Evolutionary conservation across 2,329 filamentous ascomycete genomes (phyloP).

Genomic region (Aspergillus novofumigatus): DNA sequence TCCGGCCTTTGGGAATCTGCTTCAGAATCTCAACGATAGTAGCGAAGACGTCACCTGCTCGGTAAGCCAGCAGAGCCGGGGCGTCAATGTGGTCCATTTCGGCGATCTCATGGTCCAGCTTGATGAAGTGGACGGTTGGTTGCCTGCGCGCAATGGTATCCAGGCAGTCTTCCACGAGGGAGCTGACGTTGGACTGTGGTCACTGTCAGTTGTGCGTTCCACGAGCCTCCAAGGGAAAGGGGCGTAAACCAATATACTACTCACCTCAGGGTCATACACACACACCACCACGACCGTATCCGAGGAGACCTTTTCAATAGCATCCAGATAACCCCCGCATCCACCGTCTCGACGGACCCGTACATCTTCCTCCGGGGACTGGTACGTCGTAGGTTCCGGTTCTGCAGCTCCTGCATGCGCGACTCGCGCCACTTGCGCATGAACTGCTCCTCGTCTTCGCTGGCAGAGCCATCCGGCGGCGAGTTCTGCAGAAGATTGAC

Average conservation of each 20-base stretch:
- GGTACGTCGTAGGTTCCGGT: conserved; percentile 60
- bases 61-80: conserved; percentile 84
- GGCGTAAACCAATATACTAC: conserved; percentile 24
- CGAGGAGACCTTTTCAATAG: conserved; percentile 80
- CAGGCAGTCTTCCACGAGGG: conserved; percentile 74
- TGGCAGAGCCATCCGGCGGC: conserved; percentile 24
- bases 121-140: conserved; percentile 76
- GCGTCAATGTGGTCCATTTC: conserved; percentile 89
- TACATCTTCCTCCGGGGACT: conserved; percentile 75
- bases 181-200: conserved; percentile 69
- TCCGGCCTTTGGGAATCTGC: conserved; percentile 66
- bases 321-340: conserved; percentile 91
- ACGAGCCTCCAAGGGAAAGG: not conserved
- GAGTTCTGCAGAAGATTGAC: conserved; percentile 22
- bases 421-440: conserved; percentile 80
- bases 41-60: conserved; percentile 82
- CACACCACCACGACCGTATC: conserved; percentile 88
- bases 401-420: conserved; percentile 72
- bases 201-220: not conserved
- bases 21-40: conserved; percentile 83
- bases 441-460: conserved; percentile 73
- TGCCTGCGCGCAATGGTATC: conserved; percentile 68
- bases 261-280: conserved; percentile 82
- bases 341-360: conserved; percentile 76
- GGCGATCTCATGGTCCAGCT: conserved; percentile 84